phyloP scores from a whole-genome alignment of 371 early-diverging fungal genomes.

The Syncephalastrum racemosum region DNA sequence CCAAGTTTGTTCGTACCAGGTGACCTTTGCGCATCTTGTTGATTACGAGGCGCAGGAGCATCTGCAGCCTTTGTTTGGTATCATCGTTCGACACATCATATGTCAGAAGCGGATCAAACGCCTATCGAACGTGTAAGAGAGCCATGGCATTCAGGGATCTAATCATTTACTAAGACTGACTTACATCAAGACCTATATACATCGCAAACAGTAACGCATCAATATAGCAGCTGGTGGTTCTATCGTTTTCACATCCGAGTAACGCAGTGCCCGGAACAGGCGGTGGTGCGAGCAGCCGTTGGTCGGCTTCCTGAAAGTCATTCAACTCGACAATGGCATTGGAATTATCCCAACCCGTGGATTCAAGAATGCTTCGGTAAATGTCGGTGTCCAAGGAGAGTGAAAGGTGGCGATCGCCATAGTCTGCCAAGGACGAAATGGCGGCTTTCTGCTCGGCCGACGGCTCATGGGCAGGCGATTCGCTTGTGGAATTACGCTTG shows the following conservation, averaged over 20 bases:
- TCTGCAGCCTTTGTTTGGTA: slow-evolving; percentile 35
- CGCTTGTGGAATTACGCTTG: background rate
- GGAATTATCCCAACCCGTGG: slow-evolving; percentile 27
- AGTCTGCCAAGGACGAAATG: too few relatives aligned
- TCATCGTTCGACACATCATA: slow-evolving; percentile 17
- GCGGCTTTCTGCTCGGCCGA: too few relatives aligned
- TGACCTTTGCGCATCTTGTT: slow-evolving; percentile 51
- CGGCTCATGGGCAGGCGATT: too few relatives aligned
- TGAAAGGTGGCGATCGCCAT: too few relatives aligned
- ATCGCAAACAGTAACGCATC: slow-evolving; percentile 56
- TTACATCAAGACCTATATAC: slow-evolving; percentile 35
- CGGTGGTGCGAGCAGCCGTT: slow-evolving; percentile 20
- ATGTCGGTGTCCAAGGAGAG: too few relatives aligned
- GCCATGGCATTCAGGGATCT: background rate
- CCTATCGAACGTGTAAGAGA: background rate
- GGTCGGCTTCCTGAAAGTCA: slow-evolving; percentile 37
- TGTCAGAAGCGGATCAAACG: slow-evolving; percentile 43
- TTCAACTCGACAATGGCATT: slow-evolving; percentile 19
- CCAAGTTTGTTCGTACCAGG: slow-evolving; percentile 38
- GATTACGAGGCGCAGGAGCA: slow-evolving; percentile 48
- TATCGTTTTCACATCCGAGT: slow-evolving; percentile 52
- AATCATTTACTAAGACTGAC: background rate
- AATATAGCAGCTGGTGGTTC: slow-evolving; percentile 57
- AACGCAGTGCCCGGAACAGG: slow-evolving; percentile 8
- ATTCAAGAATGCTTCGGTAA: slow-evolving; percentile 15